Conservation (phyloP, 1,284 basidiomycete species). For the Psilocybe mexicana region DNA sequence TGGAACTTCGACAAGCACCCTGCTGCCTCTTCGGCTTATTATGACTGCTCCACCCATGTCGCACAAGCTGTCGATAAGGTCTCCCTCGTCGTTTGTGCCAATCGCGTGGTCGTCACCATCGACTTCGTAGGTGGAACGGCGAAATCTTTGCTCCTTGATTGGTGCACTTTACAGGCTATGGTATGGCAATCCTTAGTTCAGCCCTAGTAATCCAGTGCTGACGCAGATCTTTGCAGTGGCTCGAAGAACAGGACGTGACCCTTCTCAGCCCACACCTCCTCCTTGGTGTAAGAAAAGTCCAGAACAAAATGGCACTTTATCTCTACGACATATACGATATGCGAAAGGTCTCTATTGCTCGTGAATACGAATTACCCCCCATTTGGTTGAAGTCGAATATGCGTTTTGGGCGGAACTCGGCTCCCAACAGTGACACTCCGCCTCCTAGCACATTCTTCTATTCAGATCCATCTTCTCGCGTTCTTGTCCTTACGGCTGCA, state of each 20-base stretch:
- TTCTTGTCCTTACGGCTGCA: conserved; percentile 43
- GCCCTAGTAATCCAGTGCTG: background rate
- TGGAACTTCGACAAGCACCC: conserved; percentile 48
- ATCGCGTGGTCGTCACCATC: conserved; percentile 41
- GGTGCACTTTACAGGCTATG: conserved; percentile 44
- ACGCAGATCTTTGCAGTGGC: conserved; percentile 35
- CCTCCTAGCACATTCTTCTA: conserved; percentile 44
- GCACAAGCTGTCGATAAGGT: conserved; percentile 34
- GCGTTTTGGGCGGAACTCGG: conserved; percentile 40
- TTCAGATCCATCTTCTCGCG: conserved; percentile 42
- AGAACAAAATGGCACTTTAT: conserved; percentile 35
- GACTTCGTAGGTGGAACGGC: conserved; percentile 39
- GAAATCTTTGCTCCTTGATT: conserved; percentile 47
- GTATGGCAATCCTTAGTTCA: conserved; percentile 26
- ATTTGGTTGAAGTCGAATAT: conserved; percentile 41
- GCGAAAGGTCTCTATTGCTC: conserved; percentile 37
- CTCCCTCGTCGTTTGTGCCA: conserved; percentile 39
- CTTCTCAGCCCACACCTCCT: conserved; percentile 44
- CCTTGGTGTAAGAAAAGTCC: conserved; percentile 38
- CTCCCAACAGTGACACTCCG: conserved; percentile 34
- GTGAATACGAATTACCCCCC: conserved; percentile 49
- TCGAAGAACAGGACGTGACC: conserved; percentile 44
- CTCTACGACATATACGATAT: conserved; percentile 47
- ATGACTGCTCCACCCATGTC: conserved; percentile 40
- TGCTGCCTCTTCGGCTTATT: conserved; percentile 34